A percentile compares a stretch with the other conserved stretches of the same genome.
Conservation (phyloP, 1,284 basidiomycete genomes). For the Ceratobasidium sp. region DNA sequence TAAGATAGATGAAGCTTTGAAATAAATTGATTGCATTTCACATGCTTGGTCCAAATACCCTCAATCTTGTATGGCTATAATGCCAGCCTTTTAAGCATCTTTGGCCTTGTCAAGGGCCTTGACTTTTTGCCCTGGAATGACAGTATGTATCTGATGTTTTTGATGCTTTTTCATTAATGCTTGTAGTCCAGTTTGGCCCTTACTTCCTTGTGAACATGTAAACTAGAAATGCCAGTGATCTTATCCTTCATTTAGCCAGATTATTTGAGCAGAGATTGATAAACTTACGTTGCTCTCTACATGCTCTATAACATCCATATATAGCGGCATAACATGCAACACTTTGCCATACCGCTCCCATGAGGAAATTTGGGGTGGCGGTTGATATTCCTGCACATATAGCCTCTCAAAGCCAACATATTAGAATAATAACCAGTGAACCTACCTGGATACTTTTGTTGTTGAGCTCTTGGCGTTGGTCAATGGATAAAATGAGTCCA, state of each 20-base stretch:
- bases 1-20: too few species aligned
- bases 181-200: neutral
- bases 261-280: neutral
- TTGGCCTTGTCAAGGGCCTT: neutral
- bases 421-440: neutral
- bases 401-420: neutral
- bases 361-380: neutral
- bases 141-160: neutral
- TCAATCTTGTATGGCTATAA: too few species aligned
- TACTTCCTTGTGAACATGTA: neutral
- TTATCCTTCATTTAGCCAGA: neutral
- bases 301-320: neutral
- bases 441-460: conserved; percentile 4
- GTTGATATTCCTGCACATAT: neutral
- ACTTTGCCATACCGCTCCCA: neutral
- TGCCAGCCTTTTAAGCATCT: neutral
- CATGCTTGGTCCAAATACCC: too few species aligned
- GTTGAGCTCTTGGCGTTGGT: conserved; percentile 19
- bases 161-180: neutral
- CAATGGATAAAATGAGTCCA: conserved; percentile 1
- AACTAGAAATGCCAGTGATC: neutral
- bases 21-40: too few species aligned
- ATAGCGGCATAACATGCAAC: neutral
- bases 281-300: neutral
- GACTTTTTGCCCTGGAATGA: neutral